Percentiles rank a stretch among this genome's conserved stretches.
Evolutionary conservation across 495 filamentous ascomycete genomes (phyloP).

Genomic region (Polyplosphaeria fusca): DNA sequence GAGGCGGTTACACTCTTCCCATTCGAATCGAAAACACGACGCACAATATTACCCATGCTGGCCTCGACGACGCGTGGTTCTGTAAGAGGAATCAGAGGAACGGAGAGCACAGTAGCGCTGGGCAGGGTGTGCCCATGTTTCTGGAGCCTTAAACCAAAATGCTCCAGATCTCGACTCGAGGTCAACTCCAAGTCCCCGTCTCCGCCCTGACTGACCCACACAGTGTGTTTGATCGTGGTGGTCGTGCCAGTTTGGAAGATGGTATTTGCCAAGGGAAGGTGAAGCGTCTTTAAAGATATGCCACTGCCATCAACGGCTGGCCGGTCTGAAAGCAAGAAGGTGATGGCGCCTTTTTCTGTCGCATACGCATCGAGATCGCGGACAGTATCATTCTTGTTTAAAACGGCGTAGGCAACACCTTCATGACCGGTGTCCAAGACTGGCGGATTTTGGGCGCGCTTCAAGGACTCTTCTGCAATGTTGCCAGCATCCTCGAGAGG

Average conservation of each 20-base stretch:
- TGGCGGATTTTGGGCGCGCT: slow-evolving; percentile 1
- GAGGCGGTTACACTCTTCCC: slow-evolving; percentile 62
- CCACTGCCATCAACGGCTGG: not conserved
- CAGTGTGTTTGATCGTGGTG: slow-evolving; percentile 58
- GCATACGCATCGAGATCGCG: not conserved
- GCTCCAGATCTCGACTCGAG: slow-evolving; percentile 15
- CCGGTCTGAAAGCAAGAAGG: not conserved
- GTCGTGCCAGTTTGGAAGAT: slow-evolving; percentile 67
- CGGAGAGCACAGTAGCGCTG: slow-evolving; percentile 20
- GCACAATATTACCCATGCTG: slow-evolving; percentile 80
- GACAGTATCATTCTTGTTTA: not conserved
- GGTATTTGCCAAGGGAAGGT: slow-evolving; percentile 67
- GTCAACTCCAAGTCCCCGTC: not conserved
- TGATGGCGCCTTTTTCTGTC: not conserved
- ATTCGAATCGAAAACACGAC: slow-evolving; percentile 54
- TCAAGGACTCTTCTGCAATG: not conserved
- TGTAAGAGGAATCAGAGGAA: slow-evolving; percentile 59
- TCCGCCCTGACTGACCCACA: slow-evolving; percentile 44
- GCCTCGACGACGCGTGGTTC: slow-evolving; percentile 59
- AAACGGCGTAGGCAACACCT: slow-evolving; percentile 23
- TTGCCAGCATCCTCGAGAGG: not conserved
- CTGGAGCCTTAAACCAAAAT: not conserved
- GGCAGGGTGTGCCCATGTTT: slow-evolving; percentile 7
- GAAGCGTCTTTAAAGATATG: not conserved
- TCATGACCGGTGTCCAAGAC: slow-evolving; percentile 21